Evolutionary conservation across 2,329 filamentous ascomycete species (phyloP), one percentile per base, ranked within the genome.

Genomic region (Exophiala sideris): DNA sequence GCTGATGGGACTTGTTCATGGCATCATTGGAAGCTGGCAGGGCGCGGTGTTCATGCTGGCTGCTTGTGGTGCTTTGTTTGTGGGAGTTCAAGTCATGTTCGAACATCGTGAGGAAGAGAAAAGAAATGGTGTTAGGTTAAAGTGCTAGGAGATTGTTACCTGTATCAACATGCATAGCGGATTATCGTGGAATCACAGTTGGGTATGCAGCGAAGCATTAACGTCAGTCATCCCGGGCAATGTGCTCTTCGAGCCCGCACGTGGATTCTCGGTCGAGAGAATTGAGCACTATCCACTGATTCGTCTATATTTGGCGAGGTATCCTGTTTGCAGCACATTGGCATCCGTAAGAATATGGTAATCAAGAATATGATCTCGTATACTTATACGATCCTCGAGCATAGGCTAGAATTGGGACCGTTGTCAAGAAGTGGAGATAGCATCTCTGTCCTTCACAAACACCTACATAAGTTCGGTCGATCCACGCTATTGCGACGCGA

Each of bases 21-120:
- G 87, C 1, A 91, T 97, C 54, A 75, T 95, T 48, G 82, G 82
- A 14, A 88, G 88, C 54, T 89, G 84, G 75, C 84, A 84, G 79
- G 92, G 94, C 0, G 67, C 88, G 8, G 68, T 82, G 1, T 99
- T 96, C 69, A 71, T 97, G 41, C 67, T 84, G 9, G 77, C 78
- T 2, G 88, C 90, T 3, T 92, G 84, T 65, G 73, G 71, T n/a
- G 84, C 82, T 40, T 71, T 97, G 7, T 99, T 96, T 68, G 84
- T 91, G 0, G 91, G 87, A 21, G 82, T 88, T 39, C 92, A 97
- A 74, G 76, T 96, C 66, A 99, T 99, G 94, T 96, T 97, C 75
- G 94, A 99, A 76, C 81, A 95, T 62, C 79, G 94, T 48, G 89
- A 96, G 74, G 79, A 80, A 39, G 94, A 99, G 76, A 83, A 85